Evolutionary conservation across 2,329 filamentous ascomycete genomes (phyloP).

Genomic region (Aspergillus chevalieri): DNA sequence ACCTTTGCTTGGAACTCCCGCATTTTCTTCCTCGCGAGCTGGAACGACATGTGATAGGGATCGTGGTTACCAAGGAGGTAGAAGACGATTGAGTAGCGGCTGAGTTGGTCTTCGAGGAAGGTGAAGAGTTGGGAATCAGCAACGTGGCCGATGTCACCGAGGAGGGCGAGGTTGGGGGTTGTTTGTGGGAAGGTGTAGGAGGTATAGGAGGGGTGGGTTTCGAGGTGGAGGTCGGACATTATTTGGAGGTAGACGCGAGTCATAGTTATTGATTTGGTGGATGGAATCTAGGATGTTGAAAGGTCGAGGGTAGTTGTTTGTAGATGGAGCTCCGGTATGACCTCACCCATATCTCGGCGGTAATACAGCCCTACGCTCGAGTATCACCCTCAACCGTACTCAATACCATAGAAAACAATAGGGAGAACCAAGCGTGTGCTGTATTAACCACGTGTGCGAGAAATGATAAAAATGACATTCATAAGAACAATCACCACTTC

Average conservation of each 20-base stretch:
- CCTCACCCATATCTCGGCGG: too few relatives aligned
- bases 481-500: too few relatives aligned
- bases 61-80: slow-evolving; percentile 52
- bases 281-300: too few relatives aligned
- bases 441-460: too few relatives aligned
- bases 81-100: slow-evolving; percentile 42
- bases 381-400: too few relatives aligned
- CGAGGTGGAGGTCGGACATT: slow-evolving; percentile 51
- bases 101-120: slow-evolving; percentile 44
- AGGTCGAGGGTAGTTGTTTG: too few relatives aligned
- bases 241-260: slow-evolving; percentile 30
- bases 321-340: too few relatives aligned
- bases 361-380: too few relatives aligned
- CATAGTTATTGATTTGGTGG: not conserved
- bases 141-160: slow-evolving; percentile 48
- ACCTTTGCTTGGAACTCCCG: slow-evolving; percentile 9
- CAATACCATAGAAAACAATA: too few relatives aligned
- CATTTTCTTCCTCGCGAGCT: slow-evolving; percentile 9
- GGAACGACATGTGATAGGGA: slow-evolving; percentile 29
- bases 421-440: too few relatives aligned
- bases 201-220: slow-evolving; percentile 43
- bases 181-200: slow-evolving; percentile 38
- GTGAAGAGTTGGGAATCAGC: slow-evolving; percentile 26
- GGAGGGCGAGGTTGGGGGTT: slow-evolving; percentile 46
- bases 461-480: too few relatives aligned